These are phyloP conservation scores for Metschnikowia anglica DNA, from an alignment of 805 yeast genomes.

Conservation along the genomic window DNA sequence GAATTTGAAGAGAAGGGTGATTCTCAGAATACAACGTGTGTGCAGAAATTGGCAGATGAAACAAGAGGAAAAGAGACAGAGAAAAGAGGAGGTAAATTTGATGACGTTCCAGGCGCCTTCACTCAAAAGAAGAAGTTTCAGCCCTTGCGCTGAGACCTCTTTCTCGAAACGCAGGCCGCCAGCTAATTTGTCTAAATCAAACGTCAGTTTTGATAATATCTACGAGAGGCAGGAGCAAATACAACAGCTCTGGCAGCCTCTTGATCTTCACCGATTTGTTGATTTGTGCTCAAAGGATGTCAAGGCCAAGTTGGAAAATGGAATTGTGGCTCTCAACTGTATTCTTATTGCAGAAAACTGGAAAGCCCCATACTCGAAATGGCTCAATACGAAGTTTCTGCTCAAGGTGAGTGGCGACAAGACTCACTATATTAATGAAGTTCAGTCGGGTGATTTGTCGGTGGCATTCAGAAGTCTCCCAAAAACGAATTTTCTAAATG, in stretches of 20 bases:
- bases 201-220: not conserved
- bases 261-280: constrained; percentile 39
- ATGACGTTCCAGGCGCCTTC: constrained; percentile 25
- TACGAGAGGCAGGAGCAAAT: constrained; percentile 32
- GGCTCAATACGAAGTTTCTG: constrained; percentile 48
- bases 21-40: constrained; percentile 31
- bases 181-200: not conserved
- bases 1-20: constrained; percentile 28
- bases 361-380: constrained; percentile 45
- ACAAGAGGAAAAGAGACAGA: constrained; percentile 29
- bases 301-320: constrained; percentile 21
- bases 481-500: constrained; percentile 32
- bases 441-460: constrained; percentile 27
- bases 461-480: constrained; percentile 46
- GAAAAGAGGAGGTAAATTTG: constrained; percentile 31
- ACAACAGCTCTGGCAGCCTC: constrained; percentile 48
- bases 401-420: constrained; percentile 33
- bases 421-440: constrained; percentile 26
- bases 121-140: constrained; percentile 19
- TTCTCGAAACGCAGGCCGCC: constrained; percentile 2
- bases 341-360: constrained; percentile 50
- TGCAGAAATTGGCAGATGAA: constrained; percentile 28
- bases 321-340: constrained; percentile 31
- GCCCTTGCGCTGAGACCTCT: constrained; percentile 1
- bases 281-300: constrained; percentile 29